Conservation (phyloP, 108 stramenopile species). For the Chaetoceros tenuissimus region DNA sequence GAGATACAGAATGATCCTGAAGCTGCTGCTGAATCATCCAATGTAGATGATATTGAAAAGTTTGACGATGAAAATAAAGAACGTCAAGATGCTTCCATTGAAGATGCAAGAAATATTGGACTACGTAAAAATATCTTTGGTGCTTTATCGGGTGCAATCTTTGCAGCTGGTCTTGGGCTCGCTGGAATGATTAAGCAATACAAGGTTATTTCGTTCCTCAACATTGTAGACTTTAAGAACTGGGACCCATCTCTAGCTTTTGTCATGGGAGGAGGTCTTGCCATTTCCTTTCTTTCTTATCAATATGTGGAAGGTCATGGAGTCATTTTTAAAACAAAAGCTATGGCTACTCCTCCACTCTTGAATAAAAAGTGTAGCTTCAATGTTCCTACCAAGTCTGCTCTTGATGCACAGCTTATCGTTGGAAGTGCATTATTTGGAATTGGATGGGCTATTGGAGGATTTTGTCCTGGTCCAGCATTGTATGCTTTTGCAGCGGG, state of each 20-base stretch:
- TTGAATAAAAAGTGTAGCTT: constrained; percentile 8
- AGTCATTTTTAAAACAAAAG: constrained; percentile 4
- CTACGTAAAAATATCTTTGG: constrained; percentile 18
- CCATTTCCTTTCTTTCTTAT: constrained; percentile 49
- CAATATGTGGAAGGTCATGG: constrained; percentile 44
- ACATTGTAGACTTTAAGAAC: constrained; percentile 24
- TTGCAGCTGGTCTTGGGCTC: constrained; percentile 52
- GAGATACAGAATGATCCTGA: constrained; percentile 1
- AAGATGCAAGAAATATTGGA: constrained; percentile 17
- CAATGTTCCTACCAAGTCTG: constrained; percentile 26
- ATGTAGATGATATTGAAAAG: constrained; percentile 9
- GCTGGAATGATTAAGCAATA: constrained; percentile 50
- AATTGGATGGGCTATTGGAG: constrained; percentile 44
- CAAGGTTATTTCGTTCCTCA: constrained; percentile 67
- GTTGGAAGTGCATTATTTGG: constrained; percentile 37
- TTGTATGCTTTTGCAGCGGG: constrained; percentile 23
- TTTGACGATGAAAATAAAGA: no score
- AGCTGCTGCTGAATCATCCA: constrained; percentile 1
- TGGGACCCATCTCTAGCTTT: constrained; percentile 73
- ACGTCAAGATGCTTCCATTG: no score
- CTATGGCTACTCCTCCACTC: neutral
- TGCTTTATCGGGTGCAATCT: constrained; percentile 19
- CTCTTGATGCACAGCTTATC: constrained; percentile 28
- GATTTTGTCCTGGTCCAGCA: constrained; percentile 53
- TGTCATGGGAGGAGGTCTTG: constrained; percentile 71